Base-by-base conservation (phyloP, 768 basidiomycete species). In the Pilatotrama ljubarskyi region DNA sequence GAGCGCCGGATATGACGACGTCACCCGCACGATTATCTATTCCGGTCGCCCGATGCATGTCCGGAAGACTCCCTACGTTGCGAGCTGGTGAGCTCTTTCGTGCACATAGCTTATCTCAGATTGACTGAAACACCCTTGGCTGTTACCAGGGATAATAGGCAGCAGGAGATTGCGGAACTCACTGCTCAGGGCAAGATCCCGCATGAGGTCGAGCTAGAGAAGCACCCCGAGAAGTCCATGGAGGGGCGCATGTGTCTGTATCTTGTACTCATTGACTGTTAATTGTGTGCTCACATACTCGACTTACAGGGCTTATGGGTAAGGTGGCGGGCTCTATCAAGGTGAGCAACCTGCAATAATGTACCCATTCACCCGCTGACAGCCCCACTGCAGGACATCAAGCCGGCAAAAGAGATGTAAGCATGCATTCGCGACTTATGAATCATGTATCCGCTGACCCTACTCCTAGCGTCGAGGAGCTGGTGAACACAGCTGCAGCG, bases 391-490 rank as follows among this genome's bases (percentile, higher is more conserved):
- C 52, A 85, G 84, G 90, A 93, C 43, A 84, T 95, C 69, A 88
- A 91, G 69, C 87, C 92, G 1, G 94, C 93, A 5, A 90, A 87
- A 71, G 83, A 84, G 59, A 95, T 95, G 89, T 90, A 66, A 72
- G 86, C 75, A 37, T 49, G 20, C 41, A 51, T 5, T 49, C 25
- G 43, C 70, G n/a, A 60, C 36, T n/a, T 14, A 17, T 47, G 5
- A 18, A 8, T 11, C 26, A n/a, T 14, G 26, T 1, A 35, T 15
- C 48, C 4, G 26, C 46, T 58, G 37, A 59, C 22, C 20, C 2
- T 14, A 22, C 32, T 5, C 43, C 1, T 56, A 91, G 89, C 71
- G 84, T 96, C 50, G 93, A 95, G 51, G 90, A 94, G 62, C 80
- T 95, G 61, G 87, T 95, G 20, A 75, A 64, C 9, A 88, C 84